These are phyloP conservation scores for Skeletonema costatum DNA, from an alignment of 108 stramenopile species.

Conservation along the genomic window DNA sequence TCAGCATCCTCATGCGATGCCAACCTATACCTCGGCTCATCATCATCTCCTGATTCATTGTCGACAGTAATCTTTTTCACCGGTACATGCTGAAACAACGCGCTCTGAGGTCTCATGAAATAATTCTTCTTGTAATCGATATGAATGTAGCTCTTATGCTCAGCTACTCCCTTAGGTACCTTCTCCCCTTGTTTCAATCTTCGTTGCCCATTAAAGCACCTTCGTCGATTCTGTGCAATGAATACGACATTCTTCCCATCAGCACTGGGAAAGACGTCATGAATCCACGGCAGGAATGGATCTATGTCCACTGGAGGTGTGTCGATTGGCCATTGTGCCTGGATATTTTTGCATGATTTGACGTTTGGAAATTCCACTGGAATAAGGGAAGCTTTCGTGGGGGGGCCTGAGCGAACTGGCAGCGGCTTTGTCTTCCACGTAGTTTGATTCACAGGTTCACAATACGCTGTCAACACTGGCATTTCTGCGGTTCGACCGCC, in stretches of 20 bases:
- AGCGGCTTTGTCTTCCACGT: constrained; percentile 44
- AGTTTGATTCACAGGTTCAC: constrained; percentile 50
- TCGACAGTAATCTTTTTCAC: constrained; percentile 51
- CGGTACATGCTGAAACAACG: constrained; percentile 87
- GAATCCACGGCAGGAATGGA: constrained; percentile 91
- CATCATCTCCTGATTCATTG: constrained; percentile 9
- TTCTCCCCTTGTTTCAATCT: background rate
- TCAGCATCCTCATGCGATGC: constrained; percentile 84
- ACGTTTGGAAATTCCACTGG: constrained; percentile 32
- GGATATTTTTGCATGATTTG: constrained; percentile 36
- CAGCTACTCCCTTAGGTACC: constrained; percentile 27
- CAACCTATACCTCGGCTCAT: constrained; percentile 66
- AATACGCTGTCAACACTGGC: constrained; percentile 47
- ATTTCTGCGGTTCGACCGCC: constrained; percentile 21
- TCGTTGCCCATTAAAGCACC: constrained; percentile 62
- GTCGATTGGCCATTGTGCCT: constrained; percentile 76
- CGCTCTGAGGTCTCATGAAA: constrained; percentile 69
- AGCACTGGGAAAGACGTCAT: constrained; percentile 85
- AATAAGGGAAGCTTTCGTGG: constrained; percentile 9
- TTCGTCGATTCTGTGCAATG: constrained; percentile 84
- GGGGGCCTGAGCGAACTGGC: constrained; percentile 13
- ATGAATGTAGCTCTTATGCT: constrained; percentile 32
- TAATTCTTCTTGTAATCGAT: constrained; percentile 47
- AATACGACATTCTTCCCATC: constrained; percentile 85
- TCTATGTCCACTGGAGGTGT: constrained; percentile 69